These are phyloP conservation scores for Serendipita sp. DNA, from an alignment of 768 basidiomycete genomes.

Conservation along the genomic window DNA sequence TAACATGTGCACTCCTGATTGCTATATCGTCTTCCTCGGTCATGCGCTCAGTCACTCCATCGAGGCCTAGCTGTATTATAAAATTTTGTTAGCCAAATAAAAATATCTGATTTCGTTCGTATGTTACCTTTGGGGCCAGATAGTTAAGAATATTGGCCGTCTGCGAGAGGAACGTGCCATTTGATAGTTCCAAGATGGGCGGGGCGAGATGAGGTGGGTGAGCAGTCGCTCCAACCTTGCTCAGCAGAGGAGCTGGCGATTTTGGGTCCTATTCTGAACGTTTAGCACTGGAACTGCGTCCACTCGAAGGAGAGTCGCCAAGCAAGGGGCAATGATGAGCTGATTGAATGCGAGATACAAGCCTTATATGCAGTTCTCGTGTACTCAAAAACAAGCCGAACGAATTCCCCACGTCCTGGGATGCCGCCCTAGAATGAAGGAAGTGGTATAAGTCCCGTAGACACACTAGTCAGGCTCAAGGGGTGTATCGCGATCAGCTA, in stretches of 20 bases:
- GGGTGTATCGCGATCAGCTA: too few species aligned
- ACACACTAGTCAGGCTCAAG: too few species aligned
- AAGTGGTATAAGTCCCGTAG: too few species aligned
- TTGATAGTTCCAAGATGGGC: conserved; percentile 22
- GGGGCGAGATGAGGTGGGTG: conserved; percentile 25
- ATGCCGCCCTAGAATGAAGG: conserved; percentile 8
- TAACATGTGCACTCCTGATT: conserved; percentile 17
- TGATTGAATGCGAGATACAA: background rate
- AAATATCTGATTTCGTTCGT: background rate
- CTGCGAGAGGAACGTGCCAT: conserved; percentile 19
- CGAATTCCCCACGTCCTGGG: conserved; percentile 25
- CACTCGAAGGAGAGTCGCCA: background rate
- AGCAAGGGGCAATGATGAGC: background rate
- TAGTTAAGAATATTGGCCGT: conserved; percentile 24
- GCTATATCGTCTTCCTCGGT: conserved; percentile 19
- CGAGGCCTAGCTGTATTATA: conserved; percentile 17
- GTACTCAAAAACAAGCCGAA: conserved; percentile 25
- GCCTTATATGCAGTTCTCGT: conserved; percentile 21
- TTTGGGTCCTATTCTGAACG: background rate
- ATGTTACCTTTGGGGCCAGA: conserved; percentile 16
- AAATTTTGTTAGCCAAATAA: conserved; percentile 9
- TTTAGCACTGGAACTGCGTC: background rate
- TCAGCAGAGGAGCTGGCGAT: background rate
- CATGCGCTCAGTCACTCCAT: conserved; percentile 18
- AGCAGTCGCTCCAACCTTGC: background rate